Evolutionary conservation across 2,329 filamentous ascomycete species (phyloP).

Genomic region (Talaromyces rugulosus): DNA sequence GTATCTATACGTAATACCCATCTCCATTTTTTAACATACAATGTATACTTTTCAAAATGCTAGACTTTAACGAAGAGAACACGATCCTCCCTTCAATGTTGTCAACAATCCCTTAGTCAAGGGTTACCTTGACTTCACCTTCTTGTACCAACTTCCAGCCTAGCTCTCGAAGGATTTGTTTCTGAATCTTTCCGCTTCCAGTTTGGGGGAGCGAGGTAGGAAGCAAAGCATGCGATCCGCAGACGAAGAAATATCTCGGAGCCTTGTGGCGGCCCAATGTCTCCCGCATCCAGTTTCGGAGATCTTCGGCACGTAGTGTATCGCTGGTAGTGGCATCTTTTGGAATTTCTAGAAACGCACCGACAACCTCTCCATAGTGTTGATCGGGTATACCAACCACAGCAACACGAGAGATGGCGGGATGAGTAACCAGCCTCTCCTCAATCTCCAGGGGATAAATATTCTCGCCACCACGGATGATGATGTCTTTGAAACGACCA

Average conservation of each 20-base stretch:
- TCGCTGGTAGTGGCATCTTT: conserved; percentile 31
- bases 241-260: conserved; percentile 70
- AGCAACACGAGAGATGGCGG: conserved; percentile 58
- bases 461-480: conserved; percentile 72
- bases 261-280: conserved; percentile 64
- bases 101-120: no score
- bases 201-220: conserved; percentile 58
- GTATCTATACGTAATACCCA: no score
- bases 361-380: conserved; percentile 71
- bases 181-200: conserved; percentile 68
- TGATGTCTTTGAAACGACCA: conserved; percentile 74
- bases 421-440: conserved; percentile 64
- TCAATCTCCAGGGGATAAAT: conserved; percentile 72
- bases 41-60: no score
- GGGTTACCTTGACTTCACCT: conserved; percentile 6
- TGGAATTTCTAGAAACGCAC: conserved; percentile 51
- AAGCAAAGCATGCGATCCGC: conserved; percentile 54
- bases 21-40: no score
- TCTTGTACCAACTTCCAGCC: conserved; percentile 40
- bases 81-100: no score
- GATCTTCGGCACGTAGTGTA: conserved; percentile 42
- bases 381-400: conserved; percentile 66
- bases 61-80: no score
- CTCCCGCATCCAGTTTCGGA: conserved; percentile 60
- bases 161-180: conserved; percentile 52